Evolutionary conservation across 2,329 filamentous ascomycete species (phyloP), one percentile per base, ranked within the genome.

Genomic region (Aspergillus persii): DNA sequence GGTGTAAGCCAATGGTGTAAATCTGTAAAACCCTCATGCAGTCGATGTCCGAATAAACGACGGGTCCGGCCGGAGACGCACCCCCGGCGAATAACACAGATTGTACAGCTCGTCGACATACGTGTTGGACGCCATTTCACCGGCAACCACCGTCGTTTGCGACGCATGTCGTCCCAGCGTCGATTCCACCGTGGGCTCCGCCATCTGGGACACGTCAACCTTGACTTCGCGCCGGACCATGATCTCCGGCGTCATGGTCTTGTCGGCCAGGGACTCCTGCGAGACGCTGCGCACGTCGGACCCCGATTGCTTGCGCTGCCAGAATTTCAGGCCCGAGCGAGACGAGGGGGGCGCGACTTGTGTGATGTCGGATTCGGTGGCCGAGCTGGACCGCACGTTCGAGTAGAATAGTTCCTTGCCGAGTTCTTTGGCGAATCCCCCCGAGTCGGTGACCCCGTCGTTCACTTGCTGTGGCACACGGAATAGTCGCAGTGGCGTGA

Each of bases 401-500:
- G 71, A 74, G 58, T 72, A 81, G 12, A 81, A 81, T 58, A 89
- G 81, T 61, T 90, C 87, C 61, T 84, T 81, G 66, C 87, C 83
- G 2, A 88, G 80, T 33, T 81, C 81, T 58, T 84, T 81, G 1
- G 83, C 80, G 66, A 91, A 90, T 2, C 80, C 81, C 4, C 84
- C 79, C 49, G 86, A 81, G 63, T 86, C 83, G 0, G 79, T 75
- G 33, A 81, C 79, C 60, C 80, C 80, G 30, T 81, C 77, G 65
- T 86, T 83, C 0, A 85, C 81, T 61, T 88, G 82, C 71, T 91
- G 89, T 59, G 87, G 86, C 7, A 83, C 78, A 63, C 84, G 86
- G 77, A 90, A 90, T 63, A 90, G 86, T 49, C 76, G 82, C 31
- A 90, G 75, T 0, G 88, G 86, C 1, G 83, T 79, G 63, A 89